Conservation (phyloP, 2,329 filamentous ascomycete genomes). For the Arthrinium phaeospermum region DNA sequence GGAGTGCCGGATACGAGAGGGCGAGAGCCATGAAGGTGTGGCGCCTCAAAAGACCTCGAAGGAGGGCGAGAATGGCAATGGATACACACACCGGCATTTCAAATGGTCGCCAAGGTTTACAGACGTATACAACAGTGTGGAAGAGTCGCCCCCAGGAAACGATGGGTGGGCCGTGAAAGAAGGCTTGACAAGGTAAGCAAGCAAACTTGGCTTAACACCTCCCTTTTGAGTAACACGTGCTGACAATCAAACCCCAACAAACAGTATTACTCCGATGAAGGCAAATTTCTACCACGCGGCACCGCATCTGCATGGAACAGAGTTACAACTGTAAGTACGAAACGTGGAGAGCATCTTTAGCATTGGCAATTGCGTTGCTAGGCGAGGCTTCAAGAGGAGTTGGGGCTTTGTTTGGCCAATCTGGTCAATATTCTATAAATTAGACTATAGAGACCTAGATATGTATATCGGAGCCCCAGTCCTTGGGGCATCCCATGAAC, state of each 20-base stretch:
- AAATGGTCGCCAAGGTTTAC: slow-evolving; percentile 90
- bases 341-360: not conserved
- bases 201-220: not conserved
- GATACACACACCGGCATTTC: slow-evolving; percentile 83
- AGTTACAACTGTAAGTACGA: slow-evolving; percentile 79
- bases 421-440: slow-evolving; percentile 29
- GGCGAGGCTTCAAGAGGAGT: not conserved
- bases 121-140: slow-evolving; percentile 88
- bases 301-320: slow-evolving; percentile 66
- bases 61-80: slow-evolving; percentile 38
- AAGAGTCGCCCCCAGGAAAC: slow-evolving; percentile 77
- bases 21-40: slow-evolving; percentile 45
- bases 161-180: slow-evolving; percentile 94
- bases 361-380: not conserved
- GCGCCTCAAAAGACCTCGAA: slow-evolving; percentile 27
- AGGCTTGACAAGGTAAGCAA: slow-evolving; percentile 77
- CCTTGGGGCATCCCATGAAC: not conserved
- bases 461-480: slow-evolving; percentile 26
- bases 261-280: slow-evolving; percentile 84
- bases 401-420: slow-evolving; percentile 19
- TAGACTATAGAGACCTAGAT: slow-evolving; percentile 36
- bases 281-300: slow-evolving; percentile 88
- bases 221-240: not conserved
- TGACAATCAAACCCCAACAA: slow-evolving; percentile 19
- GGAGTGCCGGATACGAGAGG: slow-evolving; percentile 76